These are phyloP conservation scores for Ilex asprella DNA, from an alignment of 257 asterid species.

Conservation along the genomic window DNA sequence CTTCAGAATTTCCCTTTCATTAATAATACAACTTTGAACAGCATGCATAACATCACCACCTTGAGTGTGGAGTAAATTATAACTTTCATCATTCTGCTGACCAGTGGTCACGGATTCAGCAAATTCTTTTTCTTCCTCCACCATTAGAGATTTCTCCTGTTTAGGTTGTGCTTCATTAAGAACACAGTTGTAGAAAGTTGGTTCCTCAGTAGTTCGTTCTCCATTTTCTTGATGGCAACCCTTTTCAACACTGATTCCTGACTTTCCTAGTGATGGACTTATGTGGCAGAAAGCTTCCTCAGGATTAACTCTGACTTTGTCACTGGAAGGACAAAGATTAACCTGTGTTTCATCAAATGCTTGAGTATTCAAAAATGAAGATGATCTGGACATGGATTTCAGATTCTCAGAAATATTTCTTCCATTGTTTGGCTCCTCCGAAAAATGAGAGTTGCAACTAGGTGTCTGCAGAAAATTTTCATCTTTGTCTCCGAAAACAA, in stretches of 20 bases:
- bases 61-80: conserved; percentile 15
- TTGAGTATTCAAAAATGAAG: conserved; percentile 9
- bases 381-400: conserved; percentile 15
- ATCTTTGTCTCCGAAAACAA: conserved; percentile 4
- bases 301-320: conserved; percentile 11
- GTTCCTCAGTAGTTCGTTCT: conserved; percentile 10
- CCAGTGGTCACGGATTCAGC: conserved; percentile 10
- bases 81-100: conserved; percentile 19
- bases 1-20: conserved; percentile 66
- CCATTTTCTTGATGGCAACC: conserved; percentile 8
- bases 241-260: conserved; percentile 11
- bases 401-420: conserved; percentile 11
- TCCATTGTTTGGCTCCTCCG: conserved; percentile 3
- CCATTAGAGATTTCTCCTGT: conserved; percentile 7
- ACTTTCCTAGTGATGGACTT: conserved; percentile 3
- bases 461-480: conserved; percentile 13
- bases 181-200: conserved; percentile 6
- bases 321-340: conserved; percentile 4
- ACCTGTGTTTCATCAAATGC: conserved; percentile 3
- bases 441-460: conserved; percentile 1
- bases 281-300: conserved; percentile 12
- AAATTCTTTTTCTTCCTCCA: conserved; percentile 6
- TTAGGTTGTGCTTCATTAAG: conserved; percentile 11
- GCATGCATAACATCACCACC: conserved; percentile 9
- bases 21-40: conserved; percentile 26